Percentiles rank a stretch among this genome's conserved stretches.
phyloP scores from a whole-genome alignment of 129 eudicot species.

The Flaveria linearis region DNA sequence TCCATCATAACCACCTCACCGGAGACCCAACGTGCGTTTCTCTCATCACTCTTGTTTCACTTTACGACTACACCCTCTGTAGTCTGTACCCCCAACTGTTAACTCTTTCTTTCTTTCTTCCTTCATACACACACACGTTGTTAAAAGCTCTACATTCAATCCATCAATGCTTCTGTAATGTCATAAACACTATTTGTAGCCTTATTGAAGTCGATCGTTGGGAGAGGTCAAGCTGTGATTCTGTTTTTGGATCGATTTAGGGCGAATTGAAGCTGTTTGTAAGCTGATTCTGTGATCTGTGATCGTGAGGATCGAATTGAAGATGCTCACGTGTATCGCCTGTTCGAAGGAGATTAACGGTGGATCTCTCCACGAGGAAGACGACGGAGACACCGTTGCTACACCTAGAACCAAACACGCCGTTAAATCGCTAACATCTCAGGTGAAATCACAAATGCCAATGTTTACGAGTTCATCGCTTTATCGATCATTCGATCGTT shows the following conservation, averaged over 20 bases:
- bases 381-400: constrained; percentile 34
- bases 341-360: constrained; percentile 63
- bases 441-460: constrained; percentile 32
- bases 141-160: not conserved
- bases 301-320: not conserved
- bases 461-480: not conserved
- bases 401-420: constrained; percentile 75
- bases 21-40: constrained; percentile 30
- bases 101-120: not conserved
- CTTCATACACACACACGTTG: no score
- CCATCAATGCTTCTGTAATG: not conserved
- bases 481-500: not conserved
- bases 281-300: not conserved
- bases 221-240: no score
- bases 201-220: no score
- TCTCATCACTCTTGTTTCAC: constrained; percentile 26
- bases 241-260: no score
- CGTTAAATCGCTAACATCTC: constrained; percentile 72
- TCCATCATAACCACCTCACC: not conserved
- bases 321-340: constrained; percentile 83
- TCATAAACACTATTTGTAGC: no score
- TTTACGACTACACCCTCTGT: constrained; percentile 27
- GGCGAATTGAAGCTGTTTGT: not conserved
- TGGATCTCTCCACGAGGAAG: constrained; percentile 23
- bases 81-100: constrained; percentile 13